Percentiles rank a stretch among this genome's conserved stretches.
Conservation (phyloP, 371 early-diverging fungal species). For the Lichtheimia hyalospora region DNA sequence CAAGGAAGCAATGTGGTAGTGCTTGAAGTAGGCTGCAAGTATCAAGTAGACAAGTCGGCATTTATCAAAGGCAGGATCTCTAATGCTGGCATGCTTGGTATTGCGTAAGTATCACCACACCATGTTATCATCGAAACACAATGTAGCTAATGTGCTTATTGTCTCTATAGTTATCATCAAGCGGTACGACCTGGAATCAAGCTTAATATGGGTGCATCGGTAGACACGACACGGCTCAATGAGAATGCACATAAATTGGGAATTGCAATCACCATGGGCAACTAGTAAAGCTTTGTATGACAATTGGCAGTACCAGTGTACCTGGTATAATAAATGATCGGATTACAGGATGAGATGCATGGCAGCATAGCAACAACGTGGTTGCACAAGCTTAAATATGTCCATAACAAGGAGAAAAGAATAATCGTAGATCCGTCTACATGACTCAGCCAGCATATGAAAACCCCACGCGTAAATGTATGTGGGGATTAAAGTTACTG, state of each 20-base stretch:
- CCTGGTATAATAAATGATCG: no score
- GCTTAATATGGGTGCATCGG: constrained; percentile 86
- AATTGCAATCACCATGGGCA: constrained; percentile 82
- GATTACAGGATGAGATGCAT: no score
- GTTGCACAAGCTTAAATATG: no score
- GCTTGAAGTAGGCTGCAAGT: constrained; percentile 95
- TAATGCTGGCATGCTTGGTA: constrained; percentile 89
- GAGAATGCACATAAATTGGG: constrained; percentile 97
- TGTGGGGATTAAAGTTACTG: no score
- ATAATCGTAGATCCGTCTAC: no score
- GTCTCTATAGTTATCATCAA: constrained; percentile 70
- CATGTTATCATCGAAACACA: no score
- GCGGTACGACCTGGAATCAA: constrained; percentile 92
- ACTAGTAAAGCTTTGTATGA: constrained; percentile 43
- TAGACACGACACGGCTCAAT: constrained; percentile 88
- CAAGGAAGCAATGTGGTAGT: constrained; percentile 71
- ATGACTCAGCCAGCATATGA: no score
- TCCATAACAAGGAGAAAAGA: no score
- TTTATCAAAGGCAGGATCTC: constrained; percentile 96
- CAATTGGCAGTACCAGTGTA: no score
- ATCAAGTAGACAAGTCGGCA: constrained; percentile 82
- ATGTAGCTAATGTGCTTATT: no score
- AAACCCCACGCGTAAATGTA: no score
- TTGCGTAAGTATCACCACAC: constrained; percentile 35
- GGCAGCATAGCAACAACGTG: no score